Base-by-base conservation (phyloP, 768 basidiomycete species). In the Kondoa malvinella region DNA sequence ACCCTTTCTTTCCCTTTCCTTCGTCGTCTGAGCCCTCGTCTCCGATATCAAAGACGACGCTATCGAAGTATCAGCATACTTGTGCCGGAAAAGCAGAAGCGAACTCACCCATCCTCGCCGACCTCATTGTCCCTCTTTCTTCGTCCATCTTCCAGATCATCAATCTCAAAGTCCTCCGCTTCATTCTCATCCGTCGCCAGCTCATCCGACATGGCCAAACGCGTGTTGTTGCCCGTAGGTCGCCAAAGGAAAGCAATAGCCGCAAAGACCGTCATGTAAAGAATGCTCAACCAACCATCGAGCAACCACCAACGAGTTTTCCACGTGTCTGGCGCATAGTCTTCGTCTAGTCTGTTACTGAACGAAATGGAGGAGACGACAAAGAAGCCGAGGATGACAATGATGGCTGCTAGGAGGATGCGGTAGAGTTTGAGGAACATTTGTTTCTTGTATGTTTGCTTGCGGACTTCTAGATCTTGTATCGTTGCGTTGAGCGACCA, bases 191-290 rank as follows among this genome's bases (percentile, higher is more conserved):
- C 87, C 78, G 92, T 91, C 29, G 95, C 90, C 65, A 97, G 78
- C 79, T 99, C 95, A 71, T 96, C 92, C 29, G 89, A 92, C 87
- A 96, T 92, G 34, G 90, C 85, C 70, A 99, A 84, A 76, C 88
- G 85, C 79, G 87, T 82, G 80, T 92, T 92, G 76, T 88, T 84
- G 56, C 81, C 83, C n/a, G 87, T 86, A 30, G 95, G 95, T 34
- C 92, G 83, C 94, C 95, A 99, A 31, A 97, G 80, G 78, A 84
- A 95, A 1, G 88, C 84, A 70, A 96, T 90, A 12, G 83, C 79
- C 69, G 80, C 78, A 77, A 97, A 97, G 34, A 86, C 84, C 31
- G 81, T 78, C 8, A 95, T 82, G 76, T 94, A 97, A 29, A 97
- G 84, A 59, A 92, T 81, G 1, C 88, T 85, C 58, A 97, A 82